Base-by-base conservation (phyloP, 1,139 yeast genomes). In the Meyerozyma athensensis region DNA sequence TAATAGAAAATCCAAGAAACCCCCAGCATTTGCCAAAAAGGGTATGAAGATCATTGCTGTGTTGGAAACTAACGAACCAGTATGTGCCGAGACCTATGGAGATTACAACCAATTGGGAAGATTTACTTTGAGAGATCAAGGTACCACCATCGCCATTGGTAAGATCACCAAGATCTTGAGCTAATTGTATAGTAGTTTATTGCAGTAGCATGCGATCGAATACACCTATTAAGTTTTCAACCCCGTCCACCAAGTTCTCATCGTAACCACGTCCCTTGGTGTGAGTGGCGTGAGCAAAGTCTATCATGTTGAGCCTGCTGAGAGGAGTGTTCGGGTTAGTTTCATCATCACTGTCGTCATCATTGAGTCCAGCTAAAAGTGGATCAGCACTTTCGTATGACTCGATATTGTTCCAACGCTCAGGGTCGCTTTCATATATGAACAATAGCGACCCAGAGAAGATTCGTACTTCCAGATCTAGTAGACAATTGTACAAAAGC, bases 11-110 rank as follows among this genome's bases (percentile, higher is more conserved):
- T 86, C 96, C 44, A 92, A 89, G 77, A 89, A 86, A 63, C 86
- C 98, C 31, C 98, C 98, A 43, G 96, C 97, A 38, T 92, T 89
- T 63, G 99, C 98, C 48, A 92, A 90, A 68, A 87, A 87, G 77
- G 99, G 99, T 53, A 92, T 92, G 97, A 90, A 87, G 79, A 80
- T 92, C 52, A 89, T 92, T 61, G 98, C 97, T 28, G 77, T 84
- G 35, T 72, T 92, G 56, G 97, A 90, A 65, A 74, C 87, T 14
- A 72, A 79, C 37, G 90, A 81, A 52, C 87, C 95, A 18, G 86
- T 92, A 30, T 92, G 97, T 72, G 84, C 92, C 39, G 99, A 92
- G 69, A 83, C 95, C 37, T 92, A 84, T 61, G 81, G 74, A 47
- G 95, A 86, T 57, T 86, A 89, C 60, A 97, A 92, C 49, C 97